Conservation (phyloP, 1,139 yeast species). For the Suhomyces wounanorum region DNA sequence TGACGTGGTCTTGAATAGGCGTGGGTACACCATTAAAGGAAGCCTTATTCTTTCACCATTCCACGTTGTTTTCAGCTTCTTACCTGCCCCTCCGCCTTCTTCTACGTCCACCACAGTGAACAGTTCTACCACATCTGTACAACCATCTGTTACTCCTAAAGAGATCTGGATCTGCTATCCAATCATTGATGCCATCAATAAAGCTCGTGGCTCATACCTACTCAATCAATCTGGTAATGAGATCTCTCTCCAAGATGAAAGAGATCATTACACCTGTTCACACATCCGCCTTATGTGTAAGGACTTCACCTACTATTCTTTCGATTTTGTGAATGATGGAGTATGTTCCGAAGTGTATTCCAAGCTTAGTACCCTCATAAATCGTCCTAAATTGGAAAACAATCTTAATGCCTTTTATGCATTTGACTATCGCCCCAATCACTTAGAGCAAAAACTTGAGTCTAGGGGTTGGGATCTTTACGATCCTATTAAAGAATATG, state of each 20-base stretch:
- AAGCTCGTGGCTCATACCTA: conserved; percentile 55
- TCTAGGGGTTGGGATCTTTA: conserved; percentile 75
- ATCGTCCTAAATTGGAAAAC: conserved; percentile 33
- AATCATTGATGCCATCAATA: conserved; percentile 66
- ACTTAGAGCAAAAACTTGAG: conserved; percentile 61
- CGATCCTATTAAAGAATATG: conserved; percentile 63
- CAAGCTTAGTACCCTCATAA: conserved; percentile 65
- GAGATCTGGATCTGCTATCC: conserved; percentile 97
- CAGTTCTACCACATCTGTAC: not conserved
- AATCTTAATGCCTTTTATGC: conserved; percentile 50
- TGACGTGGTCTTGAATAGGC: conserved; percentile 65
- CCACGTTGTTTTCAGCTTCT: conserved; percentile 73
- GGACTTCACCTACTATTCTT: conserved; percentile 82
- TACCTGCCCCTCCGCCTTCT: conserved; percentile 22
- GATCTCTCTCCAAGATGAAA: conserved; percentile 3
- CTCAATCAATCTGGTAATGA: conserved; percentile 15
- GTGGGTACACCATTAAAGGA: conserved; percentile 69
- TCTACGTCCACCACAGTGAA: conserved; percentile 49
- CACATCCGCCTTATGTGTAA: conserved; percentile 73
- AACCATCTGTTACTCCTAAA: conserved; percentile 22
- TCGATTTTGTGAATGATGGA: conserved; percentile 65
- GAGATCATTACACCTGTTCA: conserved; percentile 51
- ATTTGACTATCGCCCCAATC: conserved; percentile 50
- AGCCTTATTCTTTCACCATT: conserved; percentile 77
- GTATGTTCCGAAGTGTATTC: conserved; percentile 73